A percentile compares a stretch with the other conserved stretches of the same genome.
phyloP scores from a whole-genome alignment of 164 flowering plant species.

The Vitis rupestris region DNA sequence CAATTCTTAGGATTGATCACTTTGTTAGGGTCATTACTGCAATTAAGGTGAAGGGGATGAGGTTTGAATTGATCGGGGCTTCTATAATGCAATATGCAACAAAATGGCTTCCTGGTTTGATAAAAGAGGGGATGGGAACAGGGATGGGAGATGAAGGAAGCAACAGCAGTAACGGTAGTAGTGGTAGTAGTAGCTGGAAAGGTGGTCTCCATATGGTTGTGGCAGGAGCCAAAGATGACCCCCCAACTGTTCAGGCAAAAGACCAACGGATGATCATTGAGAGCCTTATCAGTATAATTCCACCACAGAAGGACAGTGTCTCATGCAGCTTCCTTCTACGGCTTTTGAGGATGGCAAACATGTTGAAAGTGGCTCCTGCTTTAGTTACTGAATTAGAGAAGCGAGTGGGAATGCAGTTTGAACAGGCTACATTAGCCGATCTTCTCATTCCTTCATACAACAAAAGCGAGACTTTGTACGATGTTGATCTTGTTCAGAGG shows the following conservation, averaged over 20 bases:
- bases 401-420: constrained; percentile 94
- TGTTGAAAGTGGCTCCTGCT: constrained; percentile 87
- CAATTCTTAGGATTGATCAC: constrained; percentile 78
- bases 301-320: constrained; percentile 84
- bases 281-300: constrained; percentile 89
- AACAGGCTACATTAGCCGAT: constrained; percentile 78
- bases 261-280: constrained; percentile 92
- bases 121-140: constrained; percentile 34
- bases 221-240: constrained; percentile 59
- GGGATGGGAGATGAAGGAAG: constrained; percentile 34
- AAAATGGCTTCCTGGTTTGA: constrained; percentile 81
- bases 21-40: constrained; percentile 86
- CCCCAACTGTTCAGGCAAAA: constrained; percentile 47
- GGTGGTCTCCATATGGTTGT: constrained; percentile 87
- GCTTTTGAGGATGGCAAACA: constrained; percentile 73
- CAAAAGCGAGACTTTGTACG: constrained; percentile 67
- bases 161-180: constrained; percentile 11
- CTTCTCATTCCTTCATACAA: constrained; percentile 77
- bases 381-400: constrained; percentile 83
- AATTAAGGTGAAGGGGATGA: constrained; percentile 87
- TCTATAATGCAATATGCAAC: constrained; percentile 74
- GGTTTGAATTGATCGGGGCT: constrained; percentile 78
- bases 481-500: constrained; percentile 92
- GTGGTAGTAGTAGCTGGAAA: constrained; percentile 44
- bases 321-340: constrained; percentile 89